Conservation (phyloP, 768 basidiomycete species). For the Lactifluus rugatus region DNA sequence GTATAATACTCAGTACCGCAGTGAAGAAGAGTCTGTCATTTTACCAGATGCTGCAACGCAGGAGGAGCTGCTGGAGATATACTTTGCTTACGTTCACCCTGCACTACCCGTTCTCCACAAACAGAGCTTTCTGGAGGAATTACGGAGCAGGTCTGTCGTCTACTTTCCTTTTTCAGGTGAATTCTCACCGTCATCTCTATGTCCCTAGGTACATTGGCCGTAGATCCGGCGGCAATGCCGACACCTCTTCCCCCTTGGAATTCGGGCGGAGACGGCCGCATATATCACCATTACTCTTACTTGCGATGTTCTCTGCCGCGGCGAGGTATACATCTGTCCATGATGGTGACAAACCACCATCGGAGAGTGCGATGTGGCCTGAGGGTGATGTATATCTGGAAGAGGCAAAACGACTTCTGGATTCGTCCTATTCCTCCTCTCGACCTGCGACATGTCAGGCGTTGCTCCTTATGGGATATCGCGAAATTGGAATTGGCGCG, state of each 20-base stretch:
- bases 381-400: constrained; percentile 68
- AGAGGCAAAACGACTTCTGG: constrained; percentile 55
- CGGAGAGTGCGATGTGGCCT: constrained; percentile 62
- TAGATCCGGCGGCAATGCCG: constrained; percentile 24
- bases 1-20: constrained; percentile 23
- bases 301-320: constrained; percentile 79
- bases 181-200: neutral
- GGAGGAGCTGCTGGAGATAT: constrained; percentile 61
- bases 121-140: constrained; percentile 52
- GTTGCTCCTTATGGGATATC: constrained; percentile 69
- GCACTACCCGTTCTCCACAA: constrained; percentile 72
- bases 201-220: constrained; percentile 16
- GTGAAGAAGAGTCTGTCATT: constrained; percentile 30
- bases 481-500: constrained; percentile 80
- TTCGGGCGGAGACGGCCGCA: constrained; percentile 35
- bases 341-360: constrained; percentile 27
- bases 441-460: constrained; percentile 70
- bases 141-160: constrained; percentile 31
- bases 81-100: constrained; percentile 77
- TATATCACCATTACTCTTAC: constrained; percentile 56
- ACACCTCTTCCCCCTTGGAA: constrained; percentile 26
- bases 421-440: constrained; percentile 59
- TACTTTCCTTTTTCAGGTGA: neutral
- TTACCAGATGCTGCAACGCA: constrained; percentile 54
- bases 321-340: constrained; percentile 49